Conservation (phyloP, 139 green algal species). For the Picochlorum sp. region DNA sequence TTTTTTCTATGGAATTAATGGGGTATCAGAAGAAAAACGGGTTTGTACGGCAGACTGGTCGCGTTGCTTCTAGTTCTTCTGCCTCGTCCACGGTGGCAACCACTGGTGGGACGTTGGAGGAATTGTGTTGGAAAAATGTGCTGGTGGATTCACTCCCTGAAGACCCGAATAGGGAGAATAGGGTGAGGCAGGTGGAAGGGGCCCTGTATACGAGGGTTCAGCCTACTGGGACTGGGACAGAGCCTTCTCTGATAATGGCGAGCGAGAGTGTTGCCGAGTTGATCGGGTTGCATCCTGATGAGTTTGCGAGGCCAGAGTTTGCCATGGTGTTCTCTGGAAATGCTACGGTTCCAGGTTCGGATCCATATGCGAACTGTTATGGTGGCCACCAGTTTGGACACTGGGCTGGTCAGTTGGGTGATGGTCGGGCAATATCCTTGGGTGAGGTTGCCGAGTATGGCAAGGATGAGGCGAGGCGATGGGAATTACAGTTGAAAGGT, state of each 20-base stretch:
- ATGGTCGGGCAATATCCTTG: conserved; percentile 78
- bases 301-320: conserved; percentile 59
- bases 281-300: conserved; percentile 52
- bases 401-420: conserved; percentile 68
- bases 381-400: conserved; percentile 73
- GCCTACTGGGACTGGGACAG: conserved; percentile 49
- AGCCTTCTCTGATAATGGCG: conserved; percentile 34
- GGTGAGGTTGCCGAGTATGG: conserved; percentile 48
- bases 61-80: background rate
- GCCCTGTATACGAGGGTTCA: conserved; percentile 50
- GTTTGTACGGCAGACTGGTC: background rate
- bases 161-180: conserved; percentile 29
- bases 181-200: conserved; percentile 11
- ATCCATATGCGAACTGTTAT: conserved; percentile 68
- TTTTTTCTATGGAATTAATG: background rate
- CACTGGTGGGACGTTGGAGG: conserved; percentile 27
- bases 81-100: background rate
- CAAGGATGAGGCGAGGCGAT: conserved; percentile 33
- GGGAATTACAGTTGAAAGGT: conserved; percentile 95
- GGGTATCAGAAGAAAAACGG: background rate
- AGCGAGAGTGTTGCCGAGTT: conserved; percentile 30
- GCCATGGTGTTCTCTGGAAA: conserved; percentile 46
- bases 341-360: background rate
- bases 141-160: conserved; percentile 65
- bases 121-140: conserved; percentile 54